These are phyloP conservation scores for Mycena citricolor DNA, from an alignment of 1,284 basidiomycete species.

Conservation along the genomic window DNA sequence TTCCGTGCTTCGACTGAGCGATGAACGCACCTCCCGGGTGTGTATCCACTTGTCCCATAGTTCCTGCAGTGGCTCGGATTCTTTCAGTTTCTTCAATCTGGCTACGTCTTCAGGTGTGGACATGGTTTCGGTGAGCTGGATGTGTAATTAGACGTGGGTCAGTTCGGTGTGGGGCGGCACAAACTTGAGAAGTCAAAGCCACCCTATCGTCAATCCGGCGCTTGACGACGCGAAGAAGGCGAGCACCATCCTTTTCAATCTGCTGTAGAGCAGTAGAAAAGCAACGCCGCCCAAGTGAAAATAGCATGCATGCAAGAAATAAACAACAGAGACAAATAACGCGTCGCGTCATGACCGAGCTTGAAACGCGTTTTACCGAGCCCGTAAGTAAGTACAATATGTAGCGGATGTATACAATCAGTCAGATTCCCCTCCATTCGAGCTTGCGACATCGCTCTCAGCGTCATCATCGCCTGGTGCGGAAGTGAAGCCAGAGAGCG, in stretches of 20 bases:
- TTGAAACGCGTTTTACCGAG: too few relatives aligned
- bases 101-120: slow-evolving; percentile 29
- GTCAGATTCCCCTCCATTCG: slow-evolving; percentile 33
- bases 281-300: slow-evolving; percentile 16
- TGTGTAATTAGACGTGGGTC: too few relatives aligned
- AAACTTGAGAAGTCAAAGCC: slow-evolving; percentile 35
- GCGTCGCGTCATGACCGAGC: too few relatives aligned
- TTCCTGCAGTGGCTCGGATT: slow-evolving; percentile 30
- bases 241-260: slow-evolving; percentile 34
- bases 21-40: slow-evolving; percentile 31
- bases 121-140: slow-evolving; percentile 29
- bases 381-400: too few relatives aligned
- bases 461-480: slow-evolving; percentile 33
- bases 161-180: too few relatives aligned
- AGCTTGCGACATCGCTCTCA: slow-evolving; percentile 45
- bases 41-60: slow-evolving; percentile 32
- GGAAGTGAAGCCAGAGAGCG: slow-evolving; percentile 46
- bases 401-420: too few relatives aligned
- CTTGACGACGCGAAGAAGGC: slow-evolving; percentile 41
- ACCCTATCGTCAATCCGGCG: slow-evolving; percentile 41
- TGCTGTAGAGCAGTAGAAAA: slow-evolving; percentile 20
- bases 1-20: slow-evolving; percentile 1
- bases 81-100: slow-evolving; percentile 30
- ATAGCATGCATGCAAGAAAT: too few relatives aligned
- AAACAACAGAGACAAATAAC: too few relatives aligned